These are phyloP conservation scores for Boletellus deceptivus DNA, from an alignment of 1,284 basidiomycete genomes.

Conservation along the genomic window DNA sequence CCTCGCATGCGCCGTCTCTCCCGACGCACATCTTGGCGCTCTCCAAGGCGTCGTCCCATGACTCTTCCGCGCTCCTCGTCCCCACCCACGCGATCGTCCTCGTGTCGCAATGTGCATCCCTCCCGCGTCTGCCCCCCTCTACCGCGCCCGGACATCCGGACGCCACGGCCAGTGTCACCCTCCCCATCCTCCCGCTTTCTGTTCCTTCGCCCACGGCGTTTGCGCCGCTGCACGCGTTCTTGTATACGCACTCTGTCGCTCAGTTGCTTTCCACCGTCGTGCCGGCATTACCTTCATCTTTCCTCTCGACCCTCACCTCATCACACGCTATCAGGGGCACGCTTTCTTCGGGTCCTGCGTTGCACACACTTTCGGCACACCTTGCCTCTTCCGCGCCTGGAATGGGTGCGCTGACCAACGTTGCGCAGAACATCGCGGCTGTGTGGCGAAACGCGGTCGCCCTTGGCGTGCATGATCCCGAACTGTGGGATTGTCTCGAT, in stretches of 20 bases:
- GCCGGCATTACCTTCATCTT: constrained; percentile 50
- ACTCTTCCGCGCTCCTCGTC: constrained; percentile 40
- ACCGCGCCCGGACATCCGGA: constrained; percentile 31
- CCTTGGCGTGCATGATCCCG: constrained; percentile 62
- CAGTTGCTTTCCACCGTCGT: constrained; percentile 54
- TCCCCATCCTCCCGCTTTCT: constrained; percentile 65
- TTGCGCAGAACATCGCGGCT: constrained; percentile 64
- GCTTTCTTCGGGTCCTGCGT: constrained; percentile 40
- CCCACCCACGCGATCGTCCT: constrained; percentile 58
- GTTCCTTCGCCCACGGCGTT: constrained; percentile 69
- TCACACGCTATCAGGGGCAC: constrained; percentile 45
- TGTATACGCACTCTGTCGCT: constrained; percentile 61
- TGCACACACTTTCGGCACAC: constrained; percentile 54
- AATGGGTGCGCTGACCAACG: constrained; percentile 49
- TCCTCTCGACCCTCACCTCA: constrained; percentile 48
- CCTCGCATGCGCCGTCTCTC: constrained; percentile 34
- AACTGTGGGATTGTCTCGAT: constrained; percentile 68
- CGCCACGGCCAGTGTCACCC: constrained; percentile 37
- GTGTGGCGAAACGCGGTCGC: constrained; percentile 72
- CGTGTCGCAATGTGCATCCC: constrained; percentile 55
- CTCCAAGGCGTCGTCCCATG: constrained; percentile 40
- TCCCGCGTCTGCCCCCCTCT: constrained; percentile 51
- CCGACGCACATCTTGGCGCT: constrained; percentile 64
- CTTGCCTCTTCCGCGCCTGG: constrained; percentile 42
- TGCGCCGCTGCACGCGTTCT: constrained; percentile 57